Evolutionary conservation across 305 asterid genomes (phyloP).

Genomic region (Stenogyne calaminthoides): DNA sequence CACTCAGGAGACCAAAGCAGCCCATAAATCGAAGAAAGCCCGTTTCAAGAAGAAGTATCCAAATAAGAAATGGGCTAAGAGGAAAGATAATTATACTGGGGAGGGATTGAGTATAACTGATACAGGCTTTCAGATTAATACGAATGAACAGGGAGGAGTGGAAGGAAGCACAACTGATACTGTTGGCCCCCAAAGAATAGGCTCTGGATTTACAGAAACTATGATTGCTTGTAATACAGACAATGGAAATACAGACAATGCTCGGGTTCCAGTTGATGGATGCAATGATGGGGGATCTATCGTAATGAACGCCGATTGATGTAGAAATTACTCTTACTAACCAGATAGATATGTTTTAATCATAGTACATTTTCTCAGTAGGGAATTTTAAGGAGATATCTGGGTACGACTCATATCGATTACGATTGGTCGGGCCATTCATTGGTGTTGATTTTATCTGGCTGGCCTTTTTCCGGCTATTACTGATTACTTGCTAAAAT

Average conservation of each 20-base stretch:
- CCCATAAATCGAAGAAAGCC: conserved; percentile 63
- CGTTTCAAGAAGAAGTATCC: conserved; percentile 48
- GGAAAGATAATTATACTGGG: conserved; percentile 15
- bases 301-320: conserved; percentile 20
- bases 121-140: background rate
- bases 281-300: conserved; percentile 20
- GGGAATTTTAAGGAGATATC: conserved; percentile 12
- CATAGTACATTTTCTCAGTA: background rate
- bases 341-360: conserved; percentile 10
- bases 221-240: conserved; percentile 4
- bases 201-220: background rate
- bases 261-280: conserved; percentile 14
- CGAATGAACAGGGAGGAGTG: conserved; percentile 5
- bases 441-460: conserved; percentile 8
- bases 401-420: conserved; percentile 6
- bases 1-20: conserved; percentile 56
- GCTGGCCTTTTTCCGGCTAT: background rate
- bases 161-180: background rate
- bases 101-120: conserved; percentile 11
- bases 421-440: conserved; percentile 1
- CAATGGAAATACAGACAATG: conserved; percentile 20
- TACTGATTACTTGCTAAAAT: background rate
- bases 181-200: conserved; percentile 2
- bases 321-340: conserved; percentile 8
- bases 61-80: conserved; percentile 42